Evolutionary conservation across 257 asterid species (phyloP).

Genomic region (Salvia rosmarinus): DNA sequence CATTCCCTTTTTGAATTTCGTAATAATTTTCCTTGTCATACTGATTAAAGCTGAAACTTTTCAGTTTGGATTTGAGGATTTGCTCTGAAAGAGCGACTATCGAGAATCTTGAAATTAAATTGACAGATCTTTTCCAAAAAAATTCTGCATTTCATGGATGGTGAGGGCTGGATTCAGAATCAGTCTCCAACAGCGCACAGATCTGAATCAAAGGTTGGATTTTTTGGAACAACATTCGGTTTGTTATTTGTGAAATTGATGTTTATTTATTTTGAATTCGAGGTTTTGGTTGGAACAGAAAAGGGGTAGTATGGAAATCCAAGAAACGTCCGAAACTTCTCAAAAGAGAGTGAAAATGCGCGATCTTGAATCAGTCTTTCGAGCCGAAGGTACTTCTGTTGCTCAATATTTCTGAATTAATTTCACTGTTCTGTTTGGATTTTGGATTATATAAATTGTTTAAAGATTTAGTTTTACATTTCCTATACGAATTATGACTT

Average conservation of each 20-base stretch:
- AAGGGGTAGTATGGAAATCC: slow-evolving; percentile 40
- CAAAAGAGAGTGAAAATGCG: slow-evolving; percentile 52
- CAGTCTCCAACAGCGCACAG: slow-evolving; percentile 34
- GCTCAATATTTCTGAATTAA: not conserved
- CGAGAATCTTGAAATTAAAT: slow-evolving; percentile 14
- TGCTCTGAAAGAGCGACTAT: not conserved
- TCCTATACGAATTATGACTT: not conserved
- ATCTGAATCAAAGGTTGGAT: slow-evolving; percentile 50
- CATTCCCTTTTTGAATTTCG: slow-evolving; percentile 8
- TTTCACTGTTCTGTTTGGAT: slow-evolving; percentile 34
- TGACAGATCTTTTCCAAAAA: not conserved
- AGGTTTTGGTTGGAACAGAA: slow-evolving; percentile 41
- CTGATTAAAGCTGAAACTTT: slow-evolving; percentile 24
- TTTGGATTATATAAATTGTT: not conserved
- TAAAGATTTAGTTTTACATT: slow-evolving; percentile 19
- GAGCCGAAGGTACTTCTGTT: slow-evolving; percentile 39
- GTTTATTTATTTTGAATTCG: not conserved
- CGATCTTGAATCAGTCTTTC: slow-evolving; percentile 46
- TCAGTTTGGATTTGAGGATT: slow-evolving; percentile 30
- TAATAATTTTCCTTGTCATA: not conserved
- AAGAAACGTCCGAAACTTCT: slow-evolving; percentile 40
- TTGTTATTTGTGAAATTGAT: slow-evolving; percentile 3
- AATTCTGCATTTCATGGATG: slow-evolving; percentile 35
- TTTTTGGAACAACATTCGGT: slow-evolving; percentile 2
- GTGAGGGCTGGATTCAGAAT: slow-evolving; percentile 29